A percentile compares a stretch with the other conserved stretches of the same genome.
These are phyloP conservation scores for Ailanthus altissimus DNA, from an alignment of 345 rosid genomes.

Conservation along the genomic window DNA sequence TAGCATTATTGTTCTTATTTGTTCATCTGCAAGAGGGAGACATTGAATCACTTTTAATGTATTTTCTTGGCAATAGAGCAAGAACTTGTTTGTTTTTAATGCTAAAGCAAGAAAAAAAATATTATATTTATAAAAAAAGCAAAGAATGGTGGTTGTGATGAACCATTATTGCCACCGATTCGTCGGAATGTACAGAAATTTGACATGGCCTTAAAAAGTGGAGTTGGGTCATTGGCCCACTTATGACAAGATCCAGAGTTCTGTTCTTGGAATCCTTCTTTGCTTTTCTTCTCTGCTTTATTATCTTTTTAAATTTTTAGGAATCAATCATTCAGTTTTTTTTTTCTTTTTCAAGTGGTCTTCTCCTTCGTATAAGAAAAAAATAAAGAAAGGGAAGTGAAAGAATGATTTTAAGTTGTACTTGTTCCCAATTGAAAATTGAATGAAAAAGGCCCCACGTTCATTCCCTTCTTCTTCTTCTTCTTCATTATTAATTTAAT, in stretches of 20 bases:
- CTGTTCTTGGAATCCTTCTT: background rate
- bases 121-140: too few species aligned
- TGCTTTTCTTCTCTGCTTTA: background rate
- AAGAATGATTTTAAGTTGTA: background rate
- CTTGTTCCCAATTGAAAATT: background rate
- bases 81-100: background rate
- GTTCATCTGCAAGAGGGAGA: background rate
- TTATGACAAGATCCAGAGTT: background rate
- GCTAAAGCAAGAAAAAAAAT: background rate
- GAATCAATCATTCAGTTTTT: conserved; percentile 11
- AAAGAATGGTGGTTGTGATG: background rate
- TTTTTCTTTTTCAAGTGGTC: background rate
- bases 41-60: background rate
- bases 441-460: background rate
- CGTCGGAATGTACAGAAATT: background rate
- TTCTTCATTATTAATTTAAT: background rate
- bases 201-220: background rate
- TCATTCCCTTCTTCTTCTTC: conserved; percentile 1
- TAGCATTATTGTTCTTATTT: background rate
- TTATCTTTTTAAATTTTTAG: background rate
- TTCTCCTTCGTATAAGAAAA: background rate
- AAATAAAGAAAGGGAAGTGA: background rate
- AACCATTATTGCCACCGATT: background rate
- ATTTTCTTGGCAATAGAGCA: background rate
- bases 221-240: conserved; percentile 12